Evolutionary conservation across 2,329 filamentous ascomycete genomes (phyloP), one percentile per base, ranked within the genome.

Genomic region (Aspergillus amoenus): DNA sequence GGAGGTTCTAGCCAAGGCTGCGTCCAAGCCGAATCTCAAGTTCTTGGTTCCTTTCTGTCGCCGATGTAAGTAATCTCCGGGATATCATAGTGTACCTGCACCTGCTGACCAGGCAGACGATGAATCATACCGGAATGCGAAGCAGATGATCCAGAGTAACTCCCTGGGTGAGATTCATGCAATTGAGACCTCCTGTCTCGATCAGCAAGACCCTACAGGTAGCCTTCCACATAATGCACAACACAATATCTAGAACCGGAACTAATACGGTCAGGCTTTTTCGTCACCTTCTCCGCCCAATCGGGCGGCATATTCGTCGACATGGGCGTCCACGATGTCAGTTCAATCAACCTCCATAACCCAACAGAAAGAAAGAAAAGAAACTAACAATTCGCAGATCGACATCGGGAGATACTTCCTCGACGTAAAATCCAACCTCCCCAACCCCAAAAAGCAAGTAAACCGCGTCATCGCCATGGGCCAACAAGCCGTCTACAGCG

Each of bases 251-350:
- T 30, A 9, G 7, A 11, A 4, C 4, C 9, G 1, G 1, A 11
- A 11, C 27, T 30, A 1, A 30, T 30, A 30, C 4, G 8, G 3
- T 1, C 9, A 30, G 27, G 27, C 27, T 72, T 72, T 45, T 72
- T 71, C 37, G 67, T 72, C n/a, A 52, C 66, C 24, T 72, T 71
- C 48, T 71, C 69, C 11, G 70, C 62, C 49, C 65, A 66, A 51
- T 71, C 70, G 9, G 70, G 70, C 13, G 70, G 70, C 8, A 71
- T 72, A 48, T 72, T 72, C 59, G 58, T 72, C 46, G 70, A 72
- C 55, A 67, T 71, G 54, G 68, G 69, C 30, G 64, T 71, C 41
- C 70, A 72, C 52, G 65, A 66, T 17, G 66, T 70, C n/a, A 68
- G 21, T 21, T 21, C n/a, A n/a, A n/a, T n/a, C n/a, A n/a, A n/a